phyloP scores from a whole-genome alignment of 2,329 filamentous ascomycete genomes.

The Tolypocladium pustulatum region DNA sequence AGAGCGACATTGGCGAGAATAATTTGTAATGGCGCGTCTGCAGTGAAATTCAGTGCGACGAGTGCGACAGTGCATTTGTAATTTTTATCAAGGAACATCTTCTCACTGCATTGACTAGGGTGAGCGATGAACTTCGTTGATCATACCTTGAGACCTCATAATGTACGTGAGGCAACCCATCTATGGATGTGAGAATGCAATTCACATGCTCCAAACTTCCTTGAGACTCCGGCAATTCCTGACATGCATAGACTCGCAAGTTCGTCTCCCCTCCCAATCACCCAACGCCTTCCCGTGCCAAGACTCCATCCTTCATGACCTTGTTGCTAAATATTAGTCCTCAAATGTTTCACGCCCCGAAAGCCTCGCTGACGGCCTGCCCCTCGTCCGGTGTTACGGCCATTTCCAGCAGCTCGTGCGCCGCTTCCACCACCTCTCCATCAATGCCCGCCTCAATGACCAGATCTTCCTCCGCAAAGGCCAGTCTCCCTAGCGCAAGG shows the following conservation, averaged over 20 bases:
- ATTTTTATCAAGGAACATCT: no score
- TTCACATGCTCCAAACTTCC: not conserved
- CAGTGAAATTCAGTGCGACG: no score
- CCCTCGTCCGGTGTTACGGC: slow-evolving; percentile 66
- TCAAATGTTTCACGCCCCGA: slow-evolving; percentile 19
- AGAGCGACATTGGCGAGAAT: no score
- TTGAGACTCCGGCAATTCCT: not conserved
- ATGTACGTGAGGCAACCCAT: not conserved
- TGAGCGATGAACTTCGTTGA: no score
- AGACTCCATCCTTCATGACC: not conserved
- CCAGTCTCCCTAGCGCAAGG: slow-evolving; percentile 70
- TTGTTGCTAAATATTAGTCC: not conserved
- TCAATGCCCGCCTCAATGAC: slow-evolving; percentile 69
- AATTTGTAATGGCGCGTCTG: no score
- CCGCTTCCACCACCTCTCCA: slow-evolving; percentile 68
- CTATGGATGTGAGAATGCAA: not conserved
- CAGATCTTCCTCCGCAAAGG: slow-evolving; percentile 69
- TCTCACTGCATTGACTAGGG: no score
- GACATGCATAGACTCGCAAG: not conserved
- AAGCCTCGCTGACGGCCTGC: slow-evolving; percentile 31
- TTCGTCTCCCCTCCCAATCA: not conserved
- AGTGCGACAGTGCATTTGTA: no score
- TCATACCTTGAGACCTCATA: no score
- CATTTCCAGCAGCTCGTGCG: slow-evolving; percentile 71
- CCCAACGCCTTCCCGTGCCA: not conserved